Evolutionary conservation across 2,329 filamentous ascomycete species (phyloP).

Genomic region (Penicillium aurantiogriseum): DNA sequence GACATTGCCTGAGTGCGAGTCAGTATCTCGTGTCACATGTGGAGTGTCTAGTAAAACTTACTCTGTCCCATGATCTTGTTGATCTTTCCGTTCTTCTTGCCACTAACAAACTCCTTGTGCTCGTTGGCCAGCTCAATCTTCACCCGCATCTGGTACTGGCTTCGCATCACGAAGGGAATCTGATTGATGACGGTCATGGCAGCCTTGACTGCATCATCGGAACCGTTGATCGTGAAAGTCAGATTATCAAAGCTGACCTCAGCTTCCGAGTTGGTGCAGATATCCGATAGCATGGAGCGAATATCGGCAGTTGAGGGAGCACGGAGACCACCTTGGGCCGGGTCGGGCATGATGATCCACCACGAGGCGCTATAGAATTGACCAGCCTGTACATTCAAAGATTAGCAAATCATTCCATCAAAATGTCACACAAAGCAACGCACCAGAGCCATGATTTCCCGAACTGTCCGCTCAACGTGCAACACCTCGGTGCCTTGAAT

Average conservation of each 20-base stretch:
- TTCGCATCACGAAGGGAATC: conserved; percentile 81
- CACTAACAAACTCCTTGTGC: conserved; percentile 98
- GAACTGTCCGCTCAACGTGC: conserved; percentile 90
- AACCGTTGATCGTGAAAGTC: conserved; percentile 90
- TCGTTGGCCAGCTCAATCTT: conserved; percentile 99
- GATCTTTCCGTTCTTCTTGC: conserved; percentile 99
- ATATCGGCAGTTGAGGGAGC: conserved; percentile 67
- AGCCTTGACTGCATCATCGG: conserved; percentile 92
- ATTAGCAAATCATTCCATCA: background rate
- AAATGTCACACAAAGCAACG: conserved; percentile 33
- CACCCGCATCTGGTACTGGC: conserved; percentile 89
- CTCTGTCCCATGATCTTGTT: conserved; percentile 99
- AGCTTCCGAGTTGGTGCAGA: conserved; percentile 93
- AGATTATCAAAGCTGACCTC: conserved; percentile 94
- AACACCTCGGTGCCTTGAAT: conserved; percentile 92
- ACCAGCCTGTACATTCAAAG: conserved; percentile 61
- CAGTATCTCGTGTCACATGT: conserved; percentile 9
- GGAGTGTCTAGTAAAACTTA: conserved; percentile 37
- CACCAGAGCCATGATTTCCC: conserved; percentile 93
- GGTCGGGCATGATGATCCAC: conserved; percentile 82
- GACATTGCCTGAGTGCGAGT: conserved; percentile 65
- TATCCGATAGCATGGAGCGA: conserved; percentile 87
- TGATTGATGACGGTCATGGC: conserved; percentile 93
- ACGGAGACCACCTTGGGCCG: conserved; percentile 57
- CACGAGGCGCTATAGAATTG: conserved; percentile 98